phyloP scores from a whole-genome alignment of 2,329 filamentous ascomycete species.

The Amauroascus verrucosus region DNA sequence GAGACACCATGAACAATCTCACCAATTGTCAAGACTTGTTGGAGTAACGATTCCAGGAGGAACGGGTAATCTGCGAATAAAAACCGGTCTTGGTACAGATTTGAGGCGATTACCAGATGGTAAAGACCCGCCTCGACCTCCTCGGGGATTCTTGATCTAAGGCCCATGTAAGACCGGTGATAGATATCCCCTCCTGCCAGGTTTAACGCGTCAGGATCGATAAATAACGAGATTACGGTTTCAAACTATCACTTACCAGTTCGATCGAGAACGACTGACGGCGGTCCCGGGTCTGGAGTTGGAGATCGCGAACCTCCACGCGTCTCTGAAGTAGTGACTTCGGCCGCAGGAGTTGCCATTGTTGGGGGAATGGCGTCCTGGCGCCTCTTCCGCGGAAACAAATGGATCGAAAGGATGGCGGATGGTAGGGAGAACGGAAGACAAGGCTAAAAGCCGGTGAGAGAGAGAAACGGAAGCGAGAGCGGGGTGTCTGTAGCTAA shows the following conservation, averaged over 20 bases:
- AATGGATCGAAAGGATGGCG: neutral
- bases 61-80: conserved; percentile 86
- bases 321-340: conserved; percentile 1
- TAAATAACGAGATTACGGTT: neutral
- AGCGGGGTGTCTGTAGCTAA: neutral
- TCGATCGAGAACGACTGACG: neutral
- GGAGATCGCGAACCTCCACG: conserved; percentile 6
- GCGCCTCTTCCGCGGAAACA: neutral
- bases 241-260: conserved; percentile 1
- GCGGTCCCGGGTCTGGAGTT: neutral
- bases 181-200: conserved; percentile 56
- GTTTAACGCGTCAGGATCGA: conserved; percentile 5
- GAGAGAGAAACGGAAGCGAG: neutral
- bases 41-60: conserved; percentile 75
- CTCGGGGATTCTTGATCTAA: conserved; percentile 65
- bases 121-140: conserved; percentile 91
- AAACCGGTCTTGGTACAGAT: conserved; percentile 89
- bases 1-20: conserved; percentile 69
- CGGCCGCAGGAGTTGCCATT: conserved; percentile 9
- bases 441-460: neutral
- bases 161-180: conserved; percentile 69
- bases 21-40: conserved; percentile 70
- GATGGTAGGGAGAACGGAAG: neutral
- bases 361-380: neutral
- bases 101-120: conserved; percentile 90